Base-by-base conservation (phyloP, 2,329 filamentous ascomycete genomes). In the Alternaria atra region DNA sequence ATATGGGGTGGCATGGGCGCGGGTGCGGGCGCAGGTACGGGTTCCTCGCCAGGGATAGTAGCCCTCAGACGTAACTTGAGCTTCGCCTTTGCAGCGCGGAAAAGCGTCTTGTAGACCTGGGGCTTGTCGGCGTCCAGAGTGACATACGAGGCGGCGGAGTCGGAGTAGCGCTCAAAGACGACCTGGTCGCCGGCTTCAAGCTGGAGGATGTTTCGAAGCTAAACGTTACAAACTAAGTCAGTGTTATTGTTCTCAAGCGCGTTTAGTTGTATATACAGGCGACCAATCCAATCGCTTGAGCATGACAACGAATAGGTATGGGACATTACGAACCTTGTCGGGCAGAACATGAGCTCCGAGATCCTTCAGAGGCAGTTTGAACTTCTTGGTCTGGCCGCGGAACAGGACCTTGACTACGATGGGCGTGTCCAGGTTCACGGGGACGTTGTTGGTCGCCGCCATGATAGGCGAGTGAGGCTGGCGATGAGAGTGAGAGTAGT, bases 21-120 rank as follows among this genome's bases (percentile, higher is more conserved):
- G 40, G 67, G 44, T 17, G 64, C 52, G 37, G 68, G 68, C 3
- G 37, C n/a, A 20, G 48, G 43, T 54, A 70, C 67, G n/a, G 50
- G 29, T 23, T 87, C 84, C 69, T 89, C 84, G 55, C 85, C 80
- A 6, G 83, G 82, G 42, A 84, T 82, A 39, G 87, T 90, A 37
- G 91, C 90, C 68, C 89, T 92, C 61, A 99, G 87, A 80, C 95
- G 94, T 70, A 99, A 89, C 89, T 98, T 99, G 68, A 94, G 89
- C 86, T 99, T 99, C 37, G 95, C 95, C 84, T 97, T 99, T 66
- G 95, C 95, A 68, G 95, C 95, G 73, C 95, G 91, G 78, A 95
- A 94, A 42, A 99, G 90, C 78, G 97, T 95, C 84, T 97, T 98
- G 85, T 97, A 99, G 73, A 97, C 92, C 46, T 91, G 85, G 8